Conservation (phyloP, 2,329 filamentous ascomycete genomes). For the Pezicula carpinea region DNA sequence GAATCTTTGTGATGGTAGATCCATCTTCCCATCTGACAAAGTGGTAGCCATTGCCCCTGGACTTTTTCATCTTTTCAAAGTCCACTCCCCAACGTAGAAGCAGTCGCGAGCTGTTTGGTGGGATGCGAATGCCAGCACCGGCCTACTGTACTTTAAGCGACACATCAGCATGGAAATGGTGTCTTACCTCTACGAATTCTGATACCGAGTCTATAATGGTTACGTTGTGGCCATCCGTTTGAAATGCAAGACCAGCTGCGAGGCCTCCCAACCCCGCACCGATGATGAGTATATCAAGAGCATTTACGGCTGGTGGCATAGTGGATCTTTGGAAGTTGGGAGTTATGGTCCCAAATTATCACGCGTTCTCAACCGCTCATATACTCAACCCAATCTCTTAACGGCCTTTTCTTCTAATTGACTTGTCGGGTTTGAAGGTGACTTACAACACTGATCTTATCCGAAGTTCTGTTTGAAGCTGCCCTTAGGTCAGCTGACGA, state of each 20-base stretch:
- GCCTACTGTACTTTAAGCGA: constrained; percentile 37
- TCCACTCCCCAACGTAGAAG: constrained; percentile 20
- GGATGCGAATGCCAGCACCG: constrained; percentile 34
- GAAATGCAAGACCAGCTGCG: constrained; percentile 22
- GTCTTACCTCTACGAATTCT: constrained; percentile 33
- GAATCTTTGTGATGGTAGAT: constrained; percentile 18
- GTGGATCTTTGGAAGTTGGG: too few relatives aligned
- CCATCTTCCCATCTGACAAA: constrained; percentile 26
- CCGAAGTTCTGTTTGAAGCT: too few relatives aligned
- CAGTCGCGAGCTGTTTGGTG: constrained; percentile 29
- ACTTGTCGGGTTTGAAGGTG: too few relatives aligned
- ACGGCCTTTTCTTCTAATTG: too few relatives aligned
- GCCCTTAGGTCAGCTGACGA: too few relatives aligned
- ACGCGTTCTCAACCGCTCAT: too few relatives aligned
- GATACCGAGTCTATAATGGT: constrained; percentile 32
- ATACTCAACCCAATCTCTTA: too few relatives aligned
- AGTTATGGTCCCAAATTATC: too few relatives aligned
- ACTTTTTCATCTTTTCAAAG: constrained; percentile 24
- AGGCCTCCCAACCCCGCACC: constrained; percentile 50
- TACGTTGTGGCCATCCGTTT: constrained; percentile 25
- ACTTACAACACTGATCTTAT: too few relatives aligned
- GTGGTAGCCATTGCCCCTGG: constrained; percentile 17
- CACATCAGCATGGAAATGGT: neutral
- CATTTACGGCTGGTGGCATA: neutral
- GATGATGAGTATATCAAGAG: constrained; percentile 35